These are phyloP conservation scores for Calonectria crousiana DNA, from an alignment of 2,329 filamentous ascomycete species.

Conservation along the genomic window DNA sequence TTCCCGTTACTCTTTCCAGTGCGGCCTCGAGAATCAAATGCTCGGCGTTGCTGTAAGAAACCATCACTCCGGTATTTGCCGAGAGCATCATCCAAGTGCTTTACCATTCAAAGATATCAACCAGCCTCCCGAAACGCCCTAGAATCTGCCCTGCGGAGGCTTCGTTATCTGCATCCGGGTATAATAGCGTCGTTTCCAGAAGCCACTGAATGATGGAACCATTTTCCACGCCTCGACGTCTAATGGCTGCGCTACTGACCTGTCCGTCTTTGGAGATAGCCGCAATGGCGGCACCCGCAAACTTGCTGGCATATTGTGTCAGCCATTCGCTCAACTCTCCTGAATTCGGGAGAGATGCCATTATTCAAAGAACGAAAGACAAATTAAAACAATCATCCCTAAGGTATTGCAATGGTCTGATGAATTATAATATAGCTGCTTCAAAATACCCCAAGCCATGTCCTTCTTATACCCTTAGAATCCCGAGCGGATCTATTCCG, in stretches of 20 bases:
- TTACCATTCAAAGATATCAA: slow-evolving; percentile 13
- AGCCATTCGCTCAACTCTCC: neutral
- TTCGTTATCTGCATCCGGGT: neutral
- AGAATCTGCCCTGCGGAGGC: neutral
- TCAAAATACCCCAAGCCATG: no score
- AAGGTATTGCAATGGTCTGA: neutral
- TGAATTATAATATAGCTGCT: neutral
- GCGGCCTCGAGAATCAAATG: slow-evolving; percentile 10
- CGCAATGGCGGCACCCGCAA: slow-evolving; percentile 7
- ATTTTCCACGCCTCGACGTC: neutral
- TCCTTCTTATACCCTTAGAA: neutral
- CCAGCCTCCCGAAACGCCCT: neutral
- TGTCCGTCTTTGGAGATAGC: slow-evolving; percentile 14
- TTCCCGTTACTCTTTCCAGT: neutral
- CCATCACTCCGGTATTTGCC: neutral
- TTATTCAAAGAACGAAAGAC: neutral
- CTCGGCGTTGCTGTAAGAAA: slow-evolving; percentile 16
- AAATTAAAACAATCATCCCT: neutral
- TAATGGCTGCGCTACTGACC: neutral
- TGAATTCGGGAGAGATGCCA: neutral
- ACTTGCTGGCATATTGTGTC: neutral
- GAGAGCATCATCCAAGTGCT: slow-evolving; percentile 2
- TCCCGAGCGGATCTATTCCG: neutral
- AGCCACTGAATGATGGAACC: neutral
- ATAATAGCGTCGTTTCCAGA: neutral